Base-by-base conservation (phyloP, 768 basidiomycete species). In the Rhodotorula kratochvilovae region DNA sequence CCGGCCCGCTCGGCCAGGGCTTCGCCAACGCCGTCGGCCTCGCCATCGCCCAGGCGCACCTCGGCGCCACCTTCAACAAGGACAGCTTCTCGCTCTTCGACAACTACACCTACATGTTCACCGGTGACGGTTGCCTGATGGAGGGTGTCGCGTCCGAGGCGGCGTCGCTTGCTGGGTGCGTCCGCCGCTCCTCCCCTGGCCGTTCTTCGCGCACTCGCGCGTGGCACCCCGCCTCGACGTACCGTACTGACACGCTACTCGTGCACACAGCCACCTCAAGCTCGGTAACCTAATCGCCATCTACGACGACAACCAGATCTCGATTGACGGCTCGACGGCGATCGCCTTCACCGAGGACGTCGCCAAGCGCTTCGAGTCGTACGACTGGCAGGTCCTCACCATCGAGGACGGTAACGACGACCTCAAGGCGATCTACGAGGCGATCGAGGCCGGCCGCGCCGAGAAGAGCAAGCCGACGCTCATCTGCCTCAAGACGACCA, bases 241-340 rank as follows among this genome's bases (percentile, higher is more conserved):
- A 27, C 39, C 43, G 45, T 17, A 25, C 5, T 33, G 31, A 11
- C 16, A 8, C 50, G 10, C 27, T n/a, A 3, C 12, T 31, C n/a
- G n/a, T n/a, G 2, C 29, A 5, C 25, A 42, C 73, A 80, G 81
- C 72, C 94, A 97, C 82, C 85, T 96, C 77, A 88, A 92, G 80
- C 86, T 97, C 53, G 92, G 91, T 66, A 96, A 94, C 82, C 84
- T 97, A 77, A 88, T 97, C 78, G 90, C 90, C 68, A 84, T 96
- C 79, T 96, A 94, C 81, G 94, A 97, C 79, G 92, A 96, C 82
- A 96, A 97, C 83, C 90, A 92, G 81, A 97, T 97, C 81, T 91
- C 94, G 73, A 96, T 97, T 77, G 94, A 97, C 79, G 94, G 94
- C 73, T 87, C 92, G 82, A 97, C 93, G 74, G 87, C 87, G 67